Base-by-base conservation (phyloP, 2,329 filamentous ascomycete species). In the Teratosphaeriaceae sp. region DNA sequence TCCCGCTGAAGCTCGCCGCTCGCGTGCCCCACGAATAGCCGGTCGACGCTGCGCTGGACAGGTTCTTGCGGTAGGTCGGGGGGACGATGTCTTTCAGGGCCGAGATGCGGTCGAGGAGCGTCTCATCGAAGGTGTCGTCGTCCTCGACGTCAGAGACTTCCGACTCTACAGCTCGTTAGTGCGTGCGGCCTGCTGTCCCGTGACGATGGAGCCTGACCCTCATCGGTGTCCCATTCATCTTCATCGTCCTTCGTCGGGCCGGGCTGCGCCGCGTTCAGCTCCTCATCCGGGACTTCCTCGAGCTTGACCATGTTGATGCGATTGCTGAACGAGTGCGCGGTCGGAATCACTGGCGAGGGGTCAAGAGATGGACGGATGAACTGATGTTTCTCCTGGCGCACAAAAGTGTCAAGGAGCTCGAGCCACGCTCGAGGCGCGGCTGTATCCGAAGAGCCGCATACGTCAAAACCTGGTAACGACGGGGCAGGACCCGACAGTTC, bases 241-340 rank as follows among this genome's bases (percentile, higher is more conserved):
- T 92, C 84, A 55, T 88, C 82, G 47, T 74, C 73, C 52, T 67
- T 51, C 20, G 43, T 64, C 49, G 80, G 70, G 60, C 84, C 82
- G 55, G 75, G 71, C 67, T 84, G 82, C 57, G 76, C 72, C 66
- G 79, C 73, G 70, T 84, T 76, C 75, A 96, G 94, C 70, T 94
- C 86, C 77, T 96, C 89, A 66, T 97, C 90, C 65, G 94, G 84
- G 63, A 97, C 90, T 75, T 97, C 90, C 65, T 88, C 86, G 64
- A 97, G 86, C 71, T 90, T 88, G 68, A 97, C 90, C 90, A 97
- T 96, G 59, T 68, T 82, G 70, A 45, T 43, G 43, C 20, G 38
- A 8, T 7, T 39, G 6, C 20, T 5, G 31, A 19, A 7, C 20
- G 31, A 5, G n/a, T n/a, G n/a, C n/a, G n/a, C n/a, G n/a, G n/a